phyloP scores from a whole-genome alignment of 2,329 filamentous ascomycete genomes.

The Lecanosticta acicola region DNA sequence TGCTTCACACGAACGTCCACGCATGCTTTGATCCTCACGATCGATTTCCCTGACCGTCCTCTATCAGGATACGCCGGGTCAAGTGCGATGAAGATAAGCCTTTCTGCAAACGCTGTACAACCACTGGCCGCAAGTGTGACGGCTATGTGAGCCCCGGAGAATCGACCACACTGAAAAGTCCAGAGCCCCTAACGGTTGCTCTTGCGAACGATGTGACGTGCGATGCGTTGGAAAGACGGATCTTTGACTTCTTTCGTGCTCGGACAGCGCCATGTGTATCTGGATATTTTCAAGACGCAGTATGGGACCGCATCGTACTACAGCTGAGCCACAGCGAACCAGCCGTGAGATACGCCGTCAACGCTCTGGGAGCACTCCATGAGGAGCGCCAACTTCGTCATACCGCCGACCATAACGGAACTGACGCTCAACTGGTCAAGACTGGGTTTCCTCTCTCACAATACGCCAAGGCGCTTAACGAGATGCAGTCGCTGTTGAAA shows the following conservation, averaged over 20 bases:
- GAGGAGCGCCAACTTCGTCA: constrained; percentile 24
- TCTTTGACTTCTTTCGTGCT: constrained; percentile 28
- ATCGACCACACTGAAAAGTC: constrained; percentile 8
- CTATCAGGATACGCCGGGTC: constrained; percentile 48
- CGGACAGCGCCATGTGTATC: constrained; percentile 25
- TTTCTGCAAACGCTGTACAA: constrained; percentile 33
- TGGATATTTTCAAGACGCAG: constrained; percentile 28
- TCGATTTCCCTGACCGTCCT: constrained; percentile 1
- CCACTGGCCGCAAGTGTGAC: constrained; percentile 53
- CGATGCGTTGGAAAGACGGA: constrained; percentile 25
- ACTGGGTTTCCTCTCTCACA: constrained; percentile 26
- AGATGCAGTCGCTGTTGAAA: constrained; percentile 26
- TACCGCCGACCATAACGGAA: constrained; percentile 11
- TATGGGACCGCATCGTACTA: constrained; percentile 29
- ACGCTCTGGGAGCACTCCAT: constrained; percentile 30
- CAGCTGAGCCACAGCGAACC: constrained; percentile 30
- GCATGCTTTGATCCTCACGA: too few species aligned
- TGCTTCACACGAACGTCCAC: too few species aligned
- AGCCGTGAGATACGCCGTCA: constrained; percentile 30
- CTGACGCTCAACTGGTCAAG: constrained; percentile 19
- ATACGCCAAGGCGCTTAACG: constrained; percentile 30
- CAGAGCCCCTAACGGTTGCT: constrained; percentile 14
- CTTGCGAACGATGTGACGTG: constrained; percentile 20
- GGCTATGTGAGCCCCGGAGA: constrained; percentile 40
- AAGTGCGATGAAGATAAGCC: constrained; percentile 52